A percentile compares a stretch with the other conserved stretches of the same genome.
phyloP scores from a whole-genome alignment of 2,329 filamentous ascomycete species.

The Malbranchea cinnamomea region DNA sequence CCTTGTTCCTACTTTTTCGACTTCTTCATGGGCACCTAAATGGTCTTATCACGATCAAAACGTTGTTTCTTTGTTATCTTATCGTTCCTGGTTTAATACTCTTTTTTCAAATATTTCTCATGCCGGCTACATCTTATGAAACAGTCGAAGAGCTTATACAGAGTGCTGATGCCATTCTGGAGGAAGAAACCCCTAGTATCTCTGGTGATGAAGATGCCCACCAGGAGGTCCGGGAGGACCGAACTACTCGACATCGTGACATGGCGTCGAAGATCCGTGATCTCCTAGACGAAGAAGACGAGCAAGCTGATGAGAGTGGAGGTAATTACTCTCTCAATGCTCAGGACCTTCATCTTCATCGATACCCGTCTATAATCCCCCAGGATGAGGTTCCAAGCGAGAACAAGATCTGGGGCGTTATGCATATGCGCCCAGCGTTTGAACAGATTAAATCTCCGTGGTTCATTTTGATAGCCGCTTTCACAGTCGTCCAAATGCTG shows the following conservation, averaged over 20 bases:
- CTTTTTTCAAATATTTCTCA: constrained; percentile 51
- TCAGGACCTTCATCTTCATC: constrained; percentile 3
- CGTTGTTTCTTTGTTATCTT: constrained; percentile 61
- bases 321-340: no score
- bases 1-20: constrained; percentile 20
- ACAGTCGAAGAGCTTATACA: constrained; percentile 70
- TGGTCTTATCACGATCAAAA: constrained; percentile 36
- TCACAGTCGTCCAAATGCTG: constrained; percentile 59
- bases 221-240: neutral
- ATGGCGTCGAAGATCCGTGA: constrained; percentile 35
- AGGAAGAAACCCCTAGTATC: constrained; percentile 36
- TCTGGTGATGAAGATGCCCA: neutral
- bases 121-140: constrained; percentile 67
- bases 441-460: constrained; percentile 67
- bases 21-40: constrained; percentile 20
- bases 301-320: neutral
- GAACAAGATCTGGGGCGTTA: constrained; percentile 66
- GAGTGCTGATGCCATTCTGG: constrained; percentile 44
- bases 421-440: constrained; percentile 56
- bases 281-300: constrained; percentile 41
- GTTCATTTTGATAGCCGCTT: constrained; percentile 69
- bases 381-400: constrained; percentile 42
- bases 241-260: constrained; percentile 4
- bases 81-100: constrained; percentile 53
- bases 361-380: constrained; percentile 36